Evolutionary conservation across 495 filamentous ascomycete species (phyloP).

Genomic region (Lepraria neglecta): DNA sequence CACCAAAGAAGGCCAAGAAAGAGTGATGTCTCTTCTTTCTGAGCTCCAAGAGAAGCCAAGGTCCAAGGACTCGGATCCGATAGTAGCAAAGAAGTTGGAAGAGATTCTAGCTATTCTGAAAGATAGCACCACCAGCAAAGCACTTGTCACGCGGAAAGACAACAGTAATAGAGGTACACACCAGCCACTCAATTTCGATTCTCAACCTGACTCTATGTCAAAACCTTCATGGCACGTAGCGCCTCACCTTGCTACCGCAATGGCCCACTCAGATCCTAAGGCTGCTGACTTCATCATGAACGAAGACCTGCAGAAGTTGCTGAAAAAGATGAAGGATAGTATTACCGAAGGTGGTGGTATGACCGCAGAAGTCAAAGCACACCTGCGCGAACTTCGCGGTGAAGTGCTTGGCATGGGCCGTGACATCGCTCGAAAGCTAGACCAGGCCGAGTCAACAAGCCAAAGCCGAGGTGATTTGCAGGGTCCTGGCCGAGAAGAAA

Average conservation of each 20-base stretch:
- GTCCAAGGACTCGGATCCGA: slow-evolving; percentile 44
- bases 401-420: slow-evolving; percentile 92
- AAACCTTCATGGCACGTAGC: slow-evolving; percentile 13
- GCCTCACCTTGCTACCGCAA: slow-evolving; percentile 16
- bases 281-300: slow-evolving; percentile 42
- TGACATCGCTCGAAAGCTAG: slow-evolving; percentile 75
- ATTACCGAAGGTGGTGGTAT: slow-evolving; percentile 77
- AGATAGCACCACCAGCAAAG: slow-evolving; percentile 52
- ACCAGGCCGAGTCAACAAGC: slow-evolving; percentile 50
- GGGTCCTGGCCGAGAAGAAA: slow-evolving; percentile 56
- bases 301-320: slow-evolving; percentile 69
- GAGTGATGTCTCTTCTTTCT: slow-evolving; percentile 58
- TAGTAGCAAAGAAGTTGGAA: slow-evolving; percentile 66
- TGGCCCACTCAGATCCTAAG: slow-evolving; percentile 28
- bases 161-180: slow-evolving; percentile 33
- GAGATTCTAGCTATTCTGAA: slow-evolving; percentile 73
- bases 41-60: slow-evolving; percentile 57
- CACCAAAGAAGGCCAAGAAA: slow-evolving; percentile 87
- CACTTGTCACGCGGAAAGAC: slow-evolving; percentile 46
- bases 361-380: slow-evolving; percentile 81
- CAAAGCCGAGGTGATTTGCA: slow-evolving; percentile 44
- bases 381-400: slow-evolving; percentile 81
- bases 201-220: slow-evolving; percentile 19
- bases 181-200: slow-evolving; percentile 41
- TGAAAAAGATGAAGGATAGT: slow-evolving; percentile 79